Evolutionary conservation across 306 rosid genomes (phyloP), one percentile per base, ranked within the genome.

Genomic region (Dryas drummondii): DNA sequence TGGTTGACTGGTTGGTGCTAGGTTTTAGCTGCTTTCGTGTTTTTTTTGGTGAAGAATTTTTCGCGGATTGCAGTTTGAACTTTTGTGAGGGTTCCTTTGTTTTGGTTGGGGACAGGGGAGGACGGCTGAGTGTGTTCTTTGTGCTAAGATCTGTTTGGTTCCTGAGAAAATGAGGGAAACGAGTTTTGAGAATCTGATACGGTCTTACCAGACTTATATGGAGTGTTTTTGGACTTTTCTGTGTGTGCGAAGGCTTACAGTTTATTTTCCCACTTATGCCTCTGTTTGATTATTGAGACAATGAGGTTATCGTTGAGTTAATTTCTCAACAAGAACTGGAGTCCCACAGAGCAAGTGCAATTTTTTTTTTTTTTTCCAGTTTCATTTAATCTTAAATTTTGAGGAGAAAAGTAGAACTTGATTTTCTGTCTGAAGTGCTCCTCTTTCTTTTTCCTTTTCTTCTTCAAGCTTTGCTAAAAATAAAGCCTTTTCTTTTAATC

Each of bases 81-180:
- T 72, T 5, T 1, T 15, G 14, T 16, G 3, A 2, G 22, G 15
- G 41, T 17, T 19, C 6, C 17, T 45, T 3, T 5, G 4, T 19
- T 27, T 17, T 6, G 1, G 3, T 4, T 15, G 49, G 19, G 13
- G 48, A 26, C 22, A 15, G 37, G 19, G 49, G 68, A 49, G 27
- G 46, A 72, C 55, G 7, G 19, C 4, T 26, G 66, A 15, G n/a
- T 55, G 51, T 55, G 13, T 17, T 54, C 51, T 70, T 19, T 47
- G 14, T 71, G 66, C 44, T 46, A 56, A 58, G 67, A 58, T 58
- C 68, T 72, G 76, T 57, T 58, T 72, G 47, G 51, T 56, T 22
- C 63, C 10, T 56, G 22, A 45, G 22, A 22, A 56, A 55, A 55
- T 6, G 65, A 44, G 32, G 52, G 68, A 63, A 42, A 13, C 45